phyloP scores from a whole-genome alignment of 257 asterid species.

The Solanum bulbocastanum region DNA sequence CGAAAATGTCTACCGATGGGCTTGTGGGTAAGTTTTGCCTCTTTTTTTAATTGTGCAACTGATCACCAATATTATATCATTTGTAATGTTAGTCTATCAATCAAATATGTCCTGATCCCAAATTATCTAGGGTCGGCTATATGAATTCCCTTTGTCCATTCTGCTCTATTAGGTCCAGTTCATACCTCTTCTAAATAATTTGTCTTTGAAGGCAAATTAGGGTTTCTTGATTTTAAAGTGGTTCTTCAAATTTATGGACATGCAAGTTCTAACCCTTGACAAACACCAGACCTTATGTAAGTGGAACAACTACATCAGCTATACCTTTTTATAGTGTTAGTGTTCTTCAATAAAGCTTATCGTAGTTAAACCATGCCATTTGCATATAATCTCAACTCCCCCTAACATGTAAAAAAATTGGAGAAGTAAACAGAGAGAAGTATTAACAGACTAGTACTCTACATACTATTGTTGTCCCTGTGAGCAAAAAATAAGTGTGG shows the following conservation, averaged over 20 bases:
- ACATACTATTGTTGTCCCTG: neutral
- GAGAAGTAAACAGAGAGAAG: neutral
- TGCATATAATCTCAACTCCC: neutral
- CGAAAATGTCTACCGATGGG: slow-evolving; percentile 78
- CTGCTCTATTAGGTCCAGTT: neutral
- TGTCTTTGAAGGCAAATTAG: neutral
- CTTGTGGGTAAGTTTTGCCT: slow-evolving; percentile 72
- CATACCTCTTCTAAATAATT: neutral
- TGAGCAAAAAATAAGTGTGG: neutral
- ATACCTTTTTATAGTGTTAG: neutral
- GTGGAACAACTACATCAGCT: neutral
- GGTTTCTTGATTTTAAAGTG: neutral
- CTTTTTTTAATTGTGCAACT: neutral
- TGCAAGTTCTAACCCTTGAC: neutral
- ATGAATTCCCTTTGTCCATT: neutral
- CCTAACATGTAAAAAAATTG: neutral
- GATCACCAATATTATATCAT: neutral
- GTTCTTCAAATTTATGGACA: neutral
- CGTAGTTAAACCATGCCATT: neutral
- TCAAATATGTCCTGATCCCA: neutral
- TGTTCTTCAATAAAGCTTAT: neutral
- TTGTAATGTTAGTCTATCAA: neutral
- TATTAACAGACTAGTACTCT: neutral
- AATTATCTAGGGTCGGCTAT: neutral
- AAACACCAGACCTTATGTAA: neutral